Percentiles rank a stretch among this genome's conserved stretches.
Evolutionary conservation across 1,139 yeast genomes (phyloP).

Genomic region (Yamadazyma sp.): DNA sequence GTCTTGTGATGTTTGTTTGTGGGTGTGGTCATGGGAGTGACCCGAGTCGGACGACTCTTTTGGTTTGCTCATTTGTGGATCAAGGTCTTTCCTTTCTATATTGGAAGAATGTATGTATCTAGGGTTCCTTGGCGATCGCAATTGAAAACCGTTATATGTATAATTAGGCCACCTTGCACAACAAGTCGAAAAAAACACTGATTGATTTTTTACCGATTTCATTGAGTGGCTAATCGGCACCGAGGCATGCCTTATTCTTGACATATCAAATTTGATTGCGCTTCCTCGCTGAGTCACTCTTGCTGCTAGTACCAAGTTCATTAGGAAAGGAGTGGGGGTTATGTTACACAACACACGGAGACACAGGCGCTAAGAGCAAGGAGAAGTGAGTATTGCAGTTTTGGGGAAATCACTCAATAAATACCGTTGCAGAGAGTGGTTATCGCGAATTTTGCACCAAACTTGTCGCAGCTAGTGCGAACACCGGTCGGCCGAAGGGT

Average conservation of each 20-base stretch:
- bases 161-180: neutral
- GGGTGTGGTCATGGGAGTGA: slow-evolving; percentile 4
- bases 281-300: neutral
- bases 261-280: neutral
- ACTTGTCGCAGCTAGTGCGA: too few relatives aligned
- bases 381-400: too few relatives aligned
- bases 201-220: neutral
- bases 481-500: too few relatives aligned
- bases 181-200: neutral
- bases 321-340: neutral
- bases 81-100: neutral
- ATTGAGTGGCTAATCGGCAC: neutral
- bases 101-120: neutral
- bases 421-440: too few relatives aligned
- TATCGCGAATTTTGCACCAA: too few relatives aligned
- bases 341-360: too few relatives aligned
- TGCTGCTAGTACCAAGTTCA: neutral
- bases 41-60: neutral
- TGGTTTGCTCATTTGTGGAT: neutral
- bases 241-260: slow-evolving; percentile 1
- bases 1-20: neutral
- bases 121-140: neutral
- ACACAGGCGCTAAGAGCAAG: too few relatives aligned
- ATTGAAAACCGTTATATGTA: neutral
- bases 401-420: too few relatives aligned